Conservation (phyloP, 2,329 filamentous ascomycete genomes). For the Hortaea werneckii region DNA sequence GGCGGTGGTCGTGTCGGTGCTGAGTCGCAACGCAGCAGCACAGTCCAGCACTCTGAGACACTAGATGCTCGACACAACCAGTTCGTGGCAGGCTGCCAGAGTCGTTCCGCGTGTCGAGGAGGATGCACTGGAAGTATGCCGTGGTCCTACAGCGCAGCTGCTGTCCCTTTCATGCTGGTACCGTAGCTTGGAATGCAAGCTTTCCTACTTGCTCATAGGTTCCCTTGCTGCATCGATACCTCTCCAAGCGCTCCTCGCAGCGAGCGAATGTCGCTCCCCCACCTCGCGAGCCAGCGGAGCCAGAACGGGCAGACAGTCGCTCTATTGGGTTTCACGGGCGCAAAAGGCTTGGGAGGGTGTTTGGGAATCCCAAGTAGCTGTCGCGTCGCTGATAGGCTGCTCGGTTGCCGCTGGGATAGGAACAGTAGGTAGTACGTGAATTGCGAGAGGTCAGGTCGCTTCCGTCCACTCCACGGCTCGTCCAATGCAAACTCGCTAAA, state of each 20-base stretch:
- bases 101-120: background rate
- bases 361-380: background rate
- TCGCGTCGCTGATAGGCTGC: background rate
- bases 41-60: background rate
- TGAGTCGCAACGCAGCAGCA: background rate
- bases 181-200: background rate
- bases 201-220: background rate
- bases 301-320: background rate
- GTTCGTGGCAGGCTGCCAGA: background rate
- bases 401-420: background rate
- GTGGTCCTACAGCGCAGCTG: background rate
- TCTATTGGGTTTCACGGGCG: no score
- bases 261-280: no score
- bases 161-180: background rate
- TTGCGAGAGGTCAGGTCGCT: background rate
- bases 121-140: background rate
- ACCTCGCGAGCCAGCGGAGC: background rate
- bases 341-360: background rate
- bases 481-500: background rate
- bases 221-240: background rate
- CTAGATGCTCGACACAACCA: no score
- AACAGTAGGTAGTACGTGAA: background rate
- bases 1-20: background rate
- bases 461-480: no score
- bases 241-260: background rate